Evolutionary conservation across 2,329 filamentous ascomycete genomes (phyloP), one percentile per base, ranked within the genome.

Genomic region (Pezicula carpinea): DNA sequence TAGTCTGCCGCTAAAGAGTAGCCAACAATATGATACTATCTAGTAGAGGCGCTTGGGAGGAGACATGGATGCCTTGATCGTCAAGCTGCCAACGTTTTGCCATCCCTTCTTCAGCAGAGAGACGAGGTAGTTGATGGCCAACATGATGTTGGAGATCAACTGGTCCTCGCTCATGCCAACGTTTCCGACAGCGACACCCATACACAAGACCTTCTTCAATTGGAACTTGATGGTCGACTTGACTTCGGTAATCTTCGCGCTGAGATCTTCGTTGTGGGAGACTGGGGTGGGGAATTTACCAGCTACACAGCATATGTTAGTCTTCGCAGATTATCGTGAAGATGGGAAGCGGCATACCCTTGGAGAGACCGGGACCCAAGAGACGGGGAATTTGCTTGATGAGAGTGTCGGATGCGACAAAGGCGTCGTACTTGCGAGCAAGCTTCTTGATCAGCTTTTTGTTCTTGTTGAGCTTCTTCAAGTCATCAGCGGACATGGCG

Each of bases 391-490:
- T 97, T 82, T 96, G 91, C 87, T 96, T 96, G 86, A 99, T 96
- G 69, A 99, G 79, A 68, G 87, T 79, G 70, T 99, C 93, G 71
- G 92, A 97, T 72, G 93, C 87, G 71, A 99, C 77, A 79, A 99
- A 99, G 65, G 93, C 93, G 76, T 99, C 93, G 85, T 99, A 97
- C 83, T 99, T 99, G 85, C 91, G 90, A 58, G 93, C 93, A 62
- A 99, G 88, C 87, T 99, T 99, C 90, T 99, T 99, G 86, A 99
- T 96, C 69, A 97, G 86, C 87, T 99, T 99, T 89, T 99, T 97
- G 89, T 99, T 99, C 89, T 99, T 99, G 87, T 99, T 99, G 64
- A 99, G 89, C 87, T 99, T 99, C 89, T 99, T 99, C 78, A 99
- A 79, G 76, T 99, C 93, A 68, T 99, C 93, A 61, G 89, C 76